Evolutionary conservation across 1,139 yeast genomes (phyloP), one percentile per base, ranked within the genome.

Genomic region (Geotrichum macrosporum): DNA sequence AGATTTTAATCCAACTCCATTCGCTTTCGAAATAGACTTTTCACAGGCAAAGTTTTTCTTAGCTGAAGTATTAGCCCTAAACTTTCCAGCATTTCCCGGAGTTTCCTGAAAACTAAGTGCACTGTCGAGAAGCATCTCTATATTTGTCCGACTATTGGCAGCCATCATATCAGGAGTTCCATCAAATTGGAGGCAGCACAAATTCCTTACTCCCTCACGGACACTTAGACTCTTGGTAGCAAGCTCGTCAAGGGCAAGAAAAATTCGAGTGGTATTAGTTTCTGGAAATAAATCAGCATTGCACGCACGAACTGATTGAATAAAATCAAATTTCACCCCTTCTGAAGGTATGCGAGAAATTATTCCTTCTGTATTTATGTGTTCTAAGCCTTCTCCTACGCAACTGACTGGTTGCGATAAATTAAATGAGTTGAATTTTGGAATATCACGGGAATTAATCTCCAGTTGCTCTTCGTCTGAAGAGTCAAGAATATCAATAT

Each of bases 251-350:
- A 69, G 54, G 1, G 66, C 64, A 12, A 55, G 50, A 33, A 67
- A 54, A n/a, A 63, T 50, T 15, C 60, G 61, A 2, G 62, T 41
- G 4, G 55, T 50, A 13, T 56, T 53, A 3, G 58, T 55, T 20
- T 59, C 61, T 13, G 53, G 52, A 34, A 50, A 57, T 1, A 60
- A 57, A 19, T 59, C 62, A n/a, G 50, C 50, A 33, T 53, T 46
- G 19, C 49, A 38, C 26, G 50, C 43, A 36, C 56, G 54, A 18
- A 65, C 63, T 2, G 62, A 50, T 41, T 78, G 78, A 31, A 85
- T 64, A 60, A 92, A 92, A 62, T 89, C 95, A 27, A 88, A 66
- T 41, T 84, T 67, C 3, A 92, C 73, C 58, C 87, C 83, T 41
- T 74, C 73, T 55, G 87, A 95, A n/a, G n/a, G n/a, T n/a, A n/a